Evolutionary conservation across 208 protist species (phyloP), one percentile per base, ranked within the genome.

Genomic region (Crithidia mellificae): DNA sequence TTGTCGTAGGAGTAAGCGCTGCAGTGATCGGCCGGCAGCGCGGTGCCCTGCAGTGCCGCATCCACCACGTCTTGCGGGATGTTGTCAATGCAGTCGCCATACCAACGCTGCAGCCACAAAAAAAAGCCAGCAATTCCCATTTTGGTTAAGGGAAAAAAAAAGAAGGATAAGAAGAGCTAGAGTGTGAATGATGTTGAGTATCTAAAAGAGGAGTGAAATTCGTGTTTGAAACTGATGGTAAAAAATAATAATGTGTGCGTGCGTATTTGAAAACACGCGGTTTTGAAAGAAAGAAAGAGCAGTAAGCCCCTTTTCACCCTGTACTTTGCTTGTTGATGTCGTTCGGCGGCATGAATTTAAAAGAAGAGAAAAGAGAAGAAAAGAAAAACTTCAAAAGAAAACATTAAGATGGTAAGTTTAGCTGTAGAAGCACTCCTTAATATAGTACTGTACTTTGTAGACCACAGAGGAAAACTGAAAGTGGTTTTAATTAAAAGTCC

Each of bases 51-150:
- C 54, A 85, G 47, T 2, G 77, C 85, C 14, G 78, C 84, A 25
- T 93, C 76, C 2, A 88, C 83, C 11, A 96, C 74, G 17, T 72
- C 67, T 49, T 87, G 67, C 1, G 91, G 91, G n/a, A 96, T 68
- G 59, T 93, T 71, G 51, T 91, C 83, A 36, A 96, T 80, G 72
- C 91, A 96, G 63, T 85, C 57, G 1, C 53, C 76, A 58, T 96
- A 96, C 77, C 76, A 91, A 22, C 83, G 80, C 83, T 93, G 83
- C 47, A 96, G 78, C 89, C 91, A 96, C 68, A 94, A 49, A 63
- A 90, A 96, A 44, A 96, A 96, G 25, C 91, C 91, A 1, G 91
- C 91, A 72, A 96, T 94, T 49, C 91, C 91, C 91, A 96, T 96
- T 6, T n/a, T 58, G 15, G 17, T 14, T 8, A 17, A 46, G 41